A percentile compares a stretch with the other conserved stretches of the same genome.
phyloP scores from a whole-genome alignment of 106 monocot genomes.

The Hemerocallis citrina region DNA sequence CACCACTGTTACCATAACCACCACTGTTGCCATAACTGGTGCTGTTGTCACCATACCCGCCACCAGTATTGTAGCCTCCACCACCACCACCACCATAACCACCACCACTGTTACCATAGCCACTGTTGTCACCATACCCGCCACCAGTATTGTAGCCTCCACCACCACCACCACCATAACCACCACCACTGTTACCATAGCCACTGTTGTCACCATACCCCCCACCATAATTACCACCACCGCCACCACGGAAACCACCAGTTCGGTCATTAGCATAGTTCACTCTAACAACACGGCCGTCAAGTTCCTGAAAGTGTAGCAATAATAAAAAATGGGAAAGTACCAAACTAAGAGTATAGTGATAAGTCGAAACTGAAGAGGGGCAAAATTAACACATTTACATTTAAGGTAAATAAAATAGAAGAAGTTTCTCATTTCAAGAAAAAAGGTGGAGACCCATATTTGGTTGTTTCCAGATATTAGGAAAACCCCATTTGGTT shows the following conservation, averaged over 20 bases:
- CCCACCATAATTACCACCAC: neutral
- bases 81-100: neutral
- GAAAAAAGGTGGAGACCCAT: neutral
- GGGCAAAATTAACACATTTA: too few species aligned
- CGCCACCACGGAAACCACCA: conserved; percentile 14
- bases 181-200: neutral
- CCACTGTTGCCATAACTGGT: neutral
- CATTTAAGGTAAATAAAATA: too few species aligned
- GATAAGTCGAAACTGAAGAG: neutral
- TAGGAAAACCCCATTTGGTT: too few species aligned
- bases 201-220: conserved; percentile 6
- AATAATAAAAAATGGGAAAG: too few species aligned
- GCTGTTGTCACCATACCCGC: neutral
- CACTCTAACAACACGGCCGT: conserved; percentile 47
- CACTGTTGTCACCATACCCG: too few species aligned
- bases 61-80: neutral
- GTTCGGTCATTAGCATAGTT: conserved; percentile 44
- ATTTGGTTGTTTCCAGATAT: neutral
- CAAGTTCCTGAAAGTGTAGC: conserved; percentile 30
- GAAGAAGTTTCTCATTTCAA: too few species aligned
- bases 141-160: neutral
- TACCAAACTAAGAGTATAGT: neutral
- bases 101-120: too few species aligned
- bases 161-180: neutral
- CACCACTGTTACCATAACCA: neutral